Percentiles rank a stretch among this genome's conserved stretches.
Evolutionary conservation across 2,329 filamentous ascomycete genomes (phyloP).

Genomic region (Talaromyces sp.): DNA sequence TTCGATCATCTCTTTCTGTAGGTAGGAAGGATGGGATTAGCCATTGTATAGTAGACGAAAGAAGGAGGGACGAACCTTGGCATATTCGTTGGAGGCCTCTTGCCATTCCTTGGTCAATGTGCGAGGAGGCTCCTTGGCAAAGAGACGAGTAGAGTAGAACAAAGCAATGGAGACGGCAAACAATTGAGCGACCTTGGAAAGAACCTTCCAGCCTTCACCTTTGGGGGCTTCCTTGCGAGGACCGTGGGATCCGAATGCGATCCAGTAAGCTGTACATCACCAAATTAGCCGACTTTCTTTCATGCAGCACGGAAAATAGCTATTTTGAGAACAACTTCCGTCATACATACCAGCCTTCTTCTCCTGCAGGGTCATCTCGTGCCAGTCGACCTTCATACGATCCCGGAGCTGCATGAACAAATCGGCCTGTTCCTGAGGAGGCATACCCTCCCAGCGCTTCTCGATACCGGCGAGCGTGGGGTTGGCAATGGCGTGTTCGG

Average conservation of each 20-base stretch:
- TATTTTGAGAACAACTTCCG: too few species aligned
- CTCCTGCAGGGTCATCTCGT: conserved; percentile 90
- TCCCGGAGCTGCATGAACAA: conserved; percentile 98
- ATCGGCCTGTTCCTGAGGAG: conserved; percentile 97
- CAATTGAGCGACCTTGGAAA: conserved; percentile 69
- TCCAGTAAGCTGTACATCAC: conserved; percentile 79
- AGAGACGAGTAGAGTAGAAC: conserved; percentile 70
- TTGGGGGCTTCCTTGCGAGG: conserved; percentile 80
- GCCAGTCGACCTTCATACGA: conserved; percentile 98
- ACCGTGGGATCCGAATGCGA: conserved; percentile 94
- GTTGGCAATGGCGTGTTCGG: conserved; percentile 93
- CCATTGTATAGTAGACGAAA: not conserved
- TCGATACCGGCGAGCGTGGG: conserved; percentile 97
- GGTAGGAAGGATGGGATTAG: not conserved
- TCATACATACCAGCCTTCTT: conserved; percentile 92
- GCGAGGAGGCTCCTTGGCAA: conserved; percentile 69
- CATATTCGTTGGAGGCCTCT: conserved; percentile 89
- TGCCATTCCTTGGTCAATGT: conserved; percentile 98
- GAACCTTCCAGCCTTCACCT: conserved; percentile 78
- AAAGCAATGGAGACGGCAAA: conserved; percentile 65
- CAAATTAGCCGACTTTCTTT: not conserved
- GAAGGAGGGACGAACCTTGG: conserved; percentile 65
- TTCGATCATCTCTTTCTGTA: conserved; percentile 77
- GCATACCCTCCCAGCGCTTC: conserved; percentile 98
- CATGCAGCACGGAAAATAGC: too few species aligned